Evolutionary conservation across 345 rosid genomes (phyloP).

Genomic region (Brassica incana): DNA sequence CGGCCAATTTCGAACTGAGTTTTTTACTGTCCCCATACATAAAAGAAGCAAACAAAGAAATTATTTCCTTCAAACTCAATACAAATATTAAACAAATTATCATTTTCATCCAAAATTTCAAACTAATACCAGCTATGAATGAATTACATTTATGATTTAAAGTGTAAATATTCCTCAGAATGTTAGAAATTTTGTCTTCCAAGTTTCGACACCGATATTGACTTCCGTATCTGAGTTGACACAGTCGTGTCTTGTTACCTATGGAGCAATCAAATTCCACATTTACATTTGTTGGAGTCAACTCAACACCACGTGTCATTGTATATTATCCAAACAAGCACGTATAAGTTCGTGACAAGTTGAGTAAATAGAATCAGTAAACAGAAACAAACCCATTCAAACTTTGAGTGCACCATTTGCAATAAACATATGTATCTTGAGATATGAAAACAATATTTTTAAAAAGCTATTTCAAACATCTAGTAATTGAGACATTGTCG

Average conservation of each 20-base stretch:
- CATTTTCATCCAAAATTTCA: too few species aligned
- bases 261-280: not conserved
- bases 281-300: not conserved
- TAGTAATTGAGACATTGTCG: not conserved
- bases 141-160: too few species aligned
- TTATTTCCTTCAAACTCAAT: too few species aligned
- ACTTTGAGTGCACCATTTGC: not conserved
- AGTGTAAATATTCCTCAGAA: too few species aligned
- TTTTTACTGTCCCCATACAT: too few species aligned
- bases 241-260: not conserved
- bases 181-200: too few species aligned
- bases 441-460: not conserved
- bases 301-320: not conserved
- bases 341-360: not conserved
- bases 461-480: not conserved
- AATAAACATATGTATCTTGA: not conserved
- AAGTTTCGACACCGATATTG: not conserved
- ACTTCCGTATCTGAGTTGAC: not conserved
- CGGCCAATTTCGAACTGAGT: too few species aligned
- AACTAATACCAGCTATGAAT: too few species aligned
- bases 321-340: constrained; percentile 4
- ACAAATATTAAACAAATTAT: too few species aligned
- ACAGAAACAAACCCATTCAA: not conserved
- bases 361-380: not conserved
- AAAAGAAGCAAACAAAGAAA: too few species aligned